Evolutionary conservation across 768 basidiomycete species (phyloP).

Genomic region (Strobilomyces dryophilus): DNA sequence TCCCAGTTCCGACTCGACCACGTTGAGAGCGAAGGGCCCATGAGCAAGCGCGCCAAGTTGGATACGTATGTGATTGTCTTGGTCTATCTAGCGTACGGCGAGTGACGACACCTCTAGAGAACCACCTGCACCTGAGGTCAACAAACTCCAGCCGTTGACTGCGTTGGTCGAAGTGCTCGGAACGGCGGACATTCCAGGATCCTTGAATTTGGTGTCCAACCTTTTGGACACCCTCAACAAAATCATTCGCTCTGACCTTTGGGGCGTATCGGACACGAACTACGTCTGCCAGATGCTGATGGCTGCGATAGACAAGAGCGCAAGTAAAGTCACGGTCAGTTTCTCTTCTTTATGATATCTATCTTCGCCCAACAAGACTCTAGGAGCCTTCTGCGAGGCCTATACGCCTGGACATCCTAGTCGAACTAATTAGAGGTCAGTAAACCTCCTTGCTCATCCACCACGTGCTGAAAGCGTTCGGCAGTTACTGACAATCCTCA

Average conservation of each 20-base stretch:
- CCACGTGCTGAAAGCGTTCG: background rate
- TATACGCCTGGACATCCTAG: slow-evolving; percentile 78
- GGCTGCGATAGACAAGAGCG: slow-evolving; percentile 69
- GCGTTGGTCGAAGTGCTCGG: slow-evolving; percentile 69
- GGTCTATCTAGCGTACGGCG: background rate
- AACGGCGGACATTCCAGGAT: slow-evolving; percentile 60
- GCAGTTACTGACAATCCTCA: slow-evolving; percentile 88
- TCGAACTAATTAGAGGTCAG: slow-evolving; percentile 79
- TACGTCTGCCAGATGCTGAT: slow-evolving; percentile 84
- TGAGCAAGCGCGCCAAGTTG: slow-evolving; percentile 62
- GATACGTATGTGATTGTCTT: slow-evolving; percentile 48
- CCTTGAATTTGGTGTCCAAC: slow-evolving; percentile 63
- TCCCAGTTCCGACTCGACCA: slow-evolving; percentile 43
- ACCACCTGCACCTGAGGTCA: slow-evolving; percentile 31
- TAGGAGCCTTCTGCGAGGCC: slow-evolving; percentile 56
- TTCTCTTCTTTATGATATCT: background rate
- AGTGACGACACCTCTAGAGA: slow-evolving; percentile 3
- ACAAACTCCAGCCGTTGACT: slow-evolving; percentile 45
- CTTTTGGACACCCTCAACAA: slow-evolving; percentile 71
- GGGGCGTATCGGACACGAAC: slow-evolving; percentile 58
- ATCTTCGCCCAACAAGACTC: background rate
- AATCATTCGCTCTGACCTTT: slow-evolving; percentile 53
- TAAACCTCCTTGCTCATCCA: background rate
- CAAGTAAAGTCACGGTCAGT: slow-evolving; percentile 52
- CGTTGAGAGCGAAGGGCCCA: slow-evolving; percentile 40